phyloP scores from a whole-genome alignment of 1,284 basidiomycete genomes.

The Kwoniella shivajii region DNA sequence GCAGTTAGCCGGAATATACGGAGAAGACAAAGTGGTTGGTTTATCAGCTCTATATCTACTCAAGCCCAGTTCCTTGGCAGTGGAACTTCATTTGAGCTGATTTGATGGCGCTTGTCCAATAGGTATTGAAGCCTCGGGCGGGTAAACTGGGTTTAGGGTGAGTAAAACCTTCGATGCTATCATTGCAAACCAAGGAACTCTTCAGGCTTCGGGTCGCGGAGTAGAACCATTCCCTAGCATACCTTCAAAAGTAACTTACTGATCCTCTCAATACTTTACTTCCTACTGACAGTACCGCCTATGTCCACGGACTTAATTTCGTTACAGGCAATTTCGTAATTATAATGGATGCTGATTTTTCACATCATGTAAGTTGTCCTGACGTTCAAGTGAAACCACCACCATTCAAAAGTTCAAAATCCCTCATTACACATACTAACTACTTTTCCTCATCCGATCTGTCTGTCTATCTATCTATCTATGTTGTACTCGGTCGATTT shows the following conservation, averaged over 20 bases:
- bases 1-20: constrained; percentile 75
- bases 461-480: too few relatives aligned
- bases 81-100: too few relatives aligned
- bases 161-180: constrained; percentile 29
- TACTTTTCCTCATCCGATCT: too few relatives aligned
- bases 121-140: constrained; percentile 79
- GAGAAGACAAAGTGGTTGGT: constrained; percentile 75
- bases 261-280: background rate
- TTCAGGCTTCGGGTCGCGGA: too few relatives aligned
- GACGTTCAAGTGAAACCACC: background rate
- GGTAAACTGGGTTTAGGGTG: constrained; percentile 88
- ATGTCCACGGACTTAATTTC: constrained; percentile 85
- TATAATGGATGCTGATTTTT: constrained; percentile 96
- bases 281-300: constrained; percentile 68
- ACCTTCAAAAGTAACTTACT: too few relatives aligned
- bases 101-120: too few relatives aligned
- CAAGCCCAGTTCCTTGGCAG: too few relatives aligned
- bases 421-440: background rate
- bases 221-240: too few relatives aligned
- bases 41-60: background rate
- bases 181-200: too few relatives aligned
- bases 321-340: constrained; percentile 91
- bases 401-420: background rate
- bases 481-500: background rate
- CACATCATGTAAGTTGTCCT: constrained; percentile 71